Conservation (phyloP, 306 rosid species). For the Begonia loranthoides region DNA sequence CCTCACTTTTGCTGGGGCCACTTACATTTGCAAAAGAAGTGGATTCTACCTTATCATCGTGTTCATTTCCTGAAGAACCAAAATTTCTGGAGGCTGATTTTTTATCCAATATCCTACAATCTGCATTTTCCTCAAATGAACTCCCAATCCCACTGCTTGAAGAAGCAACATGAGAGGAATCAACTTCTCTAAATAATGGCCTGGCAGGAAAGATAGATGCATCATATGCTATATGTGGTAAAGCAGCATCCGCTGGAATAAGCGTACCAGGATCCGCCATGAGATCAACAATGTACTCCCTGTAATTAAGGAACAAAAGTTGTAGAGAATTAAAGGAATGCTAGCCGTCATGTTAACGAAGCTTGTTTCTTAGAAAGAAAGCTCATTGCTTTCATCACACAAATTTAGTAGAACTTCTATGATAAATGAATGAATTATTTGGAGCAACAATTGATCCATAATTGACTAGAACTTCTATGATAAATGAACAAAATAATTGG, state of each 20-base stretch:
- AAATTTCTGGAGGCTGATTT: conserved; percentile 32
- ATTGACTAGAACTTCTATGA: too few relatives aligned
- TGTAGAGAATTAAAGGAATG: too few relatives aligned
- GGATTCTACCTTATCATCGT: conserved; percentile 23
- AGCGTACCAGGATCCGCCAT: conserved; percentile 99
- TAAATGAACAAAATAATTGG: too few relatives aligned
- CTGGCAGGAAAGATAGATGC: conserved; percentile 42
- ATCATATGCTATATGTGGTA: conserved; percentile 48
- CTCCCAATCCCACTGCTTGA: conserved; percentile 76
- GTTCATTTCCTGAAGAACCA: conserved; percentile 29
- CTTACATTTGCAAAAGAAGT: conserved; percentile 9
- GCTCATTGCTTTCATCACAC: too few relatives aligned
- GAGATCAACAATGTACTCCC: conserved; percentile 96
- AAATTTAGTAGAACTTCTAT: too few relatives aligned
- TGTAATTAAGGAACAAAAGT: conserved; percentile 31
- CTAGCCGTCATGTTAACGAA: too few relatives aligned
- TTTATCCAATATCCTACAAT: conserved; percentile 31
- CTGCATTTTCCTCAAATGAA: conserved; percentile 58
- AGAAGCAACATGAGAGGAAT: conserved; percentile 60
- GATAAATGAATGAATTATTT: too few relatives aligned
- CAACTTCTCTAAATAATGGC: conserved; percentile 70
- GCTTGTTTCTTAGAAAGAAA: too few relatives aligned
- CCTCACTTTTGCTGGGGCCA: conserved; percentile 21
- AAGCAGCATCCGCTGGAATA: conserved; percentile 74
- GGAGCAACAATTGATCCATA: too few relatives aligned